Base-by-base conservation (phyloP, 352 stramenopile genomes). In the Globisporangium spinosum region DNA sequence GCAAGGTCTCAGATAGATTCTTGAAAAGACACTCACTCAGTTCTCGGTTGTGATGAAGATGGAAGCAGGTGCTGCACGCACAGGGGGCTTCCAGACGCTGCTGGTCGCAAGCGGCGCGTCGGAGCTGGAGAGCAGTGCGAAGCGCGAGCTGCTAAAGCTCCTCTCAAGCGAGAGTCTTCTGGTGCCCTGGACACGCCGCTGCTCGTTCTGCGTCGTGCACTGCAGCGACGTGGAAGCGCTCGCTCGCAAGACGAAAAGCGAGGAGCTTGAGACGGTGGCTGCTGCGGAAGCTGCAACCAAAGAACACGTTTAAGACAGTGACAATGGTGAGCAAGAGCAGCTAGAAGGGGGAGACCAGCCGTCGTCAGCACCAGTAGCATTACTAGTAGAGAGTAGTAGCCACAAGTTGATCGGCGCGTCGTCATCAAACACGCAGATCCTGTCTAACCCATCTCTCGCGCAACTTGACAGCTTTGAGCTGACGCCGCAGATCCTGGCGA, bases 61-160 rank as follows among this genome's bases (percentile, higher is more conserved):
- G 12, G 23, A 53, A 2, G 12, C 10, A 1, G 22, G 51, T 43
- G 3, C 38, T 10, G 32, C 62, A 55, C 35, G 58, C 20, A 13
- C 29, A 56, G 89, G 80, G 83, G 62, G 75, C 29, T 89, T 89
- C 73, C 79, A 89, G 64, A 57, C 72, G 22, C 56, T 89, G 68
- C 56, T 82, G 29, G 62, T 91, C 22, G 64, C 71, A 49, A 87
- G 75, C 49, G 81, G 83, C 57, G 15, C 54, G 58, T 74, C 79
- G 15, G 62, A 79, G 5, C 34, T 72, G 35, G 81, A 87, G 59
- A 64, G 62, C 1, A 59, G 64, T 2, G 73, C 72, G 20, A 72
- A 65, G 13, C 70, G 47, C 2, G 77, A 78, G 22, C 60, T 89
- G 3, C 54, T 85, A n/a, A 23, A 32, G 2, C 47, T 71, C 3